These are phyloP conservation scores for Moelleriella libera DNA, from an alignment of 2,329 filamentous ascomycete genomes.

Conservation along the genomic window DNA sequence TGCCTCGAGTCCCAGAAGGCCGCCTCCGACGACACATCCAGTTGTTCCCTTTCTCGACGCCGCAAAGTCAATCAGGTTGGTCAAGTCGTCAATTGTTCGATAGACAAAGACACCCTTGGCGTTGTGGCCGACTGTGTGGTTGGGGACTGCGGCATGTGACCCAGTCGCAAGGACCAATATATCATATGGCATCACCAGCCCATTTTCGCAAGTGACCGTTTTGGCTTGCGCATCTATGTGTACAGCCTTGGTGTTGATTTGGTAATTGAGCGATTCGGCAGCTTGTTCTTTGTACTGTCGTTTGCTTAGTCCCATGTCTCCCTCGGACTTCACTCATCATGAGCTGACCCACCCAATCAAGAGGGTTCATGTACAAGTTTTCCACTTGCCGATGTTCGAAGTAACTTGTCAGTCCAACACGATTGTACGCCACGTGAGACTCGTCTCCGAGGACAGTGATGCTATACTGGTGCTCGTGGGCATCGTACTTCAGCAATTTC, in stretches of 20 bases:
- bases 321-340: too few relatives aligned
- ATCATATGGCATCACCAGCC: constrained; percentile 59
- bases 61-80: constrained; percentile 63
- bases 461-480: constrained; percentile 60
- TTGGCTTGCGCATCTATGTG: constrained; percentile 50
- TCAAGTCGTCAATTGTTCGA: constrained; percentile 68
- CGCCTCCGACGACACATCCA: constrained; percentile 71
- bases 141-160: constrained; percentile 64
- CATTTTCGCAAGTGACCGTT: constrained; percentile 55
- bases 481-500: constrained; percentile 76
- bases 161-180: constrained; percentile 74
- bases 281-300: constrained; percentile 50
- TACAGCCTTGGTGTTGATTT: constrained; percentile 59
- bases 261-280: constrained; percentile 56
- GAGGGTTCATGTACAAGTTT: constrained; percentile 75
- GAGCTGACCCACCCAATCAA: constrained; percentile 52
- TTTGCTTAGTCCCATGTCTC: too few relatives aligned
- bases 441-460: constrained; percentile 82
- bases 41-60: constrained; percentile 50
- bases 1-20: constrained; percentile 73
- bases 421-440: constrained; percentile 76
- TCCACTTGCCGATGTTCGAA: constrained; percentile 78
- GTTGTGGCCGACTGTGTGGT: constrained; percentile 60
- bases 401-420: constrained; percentile 78
- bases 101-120: constrained; percentile 82